These are phyloP conservation scores for Dispira simplex DNA, from an alignment of 192 early-diverging fungal genomes.

Conservation along the genomic window DNA sequence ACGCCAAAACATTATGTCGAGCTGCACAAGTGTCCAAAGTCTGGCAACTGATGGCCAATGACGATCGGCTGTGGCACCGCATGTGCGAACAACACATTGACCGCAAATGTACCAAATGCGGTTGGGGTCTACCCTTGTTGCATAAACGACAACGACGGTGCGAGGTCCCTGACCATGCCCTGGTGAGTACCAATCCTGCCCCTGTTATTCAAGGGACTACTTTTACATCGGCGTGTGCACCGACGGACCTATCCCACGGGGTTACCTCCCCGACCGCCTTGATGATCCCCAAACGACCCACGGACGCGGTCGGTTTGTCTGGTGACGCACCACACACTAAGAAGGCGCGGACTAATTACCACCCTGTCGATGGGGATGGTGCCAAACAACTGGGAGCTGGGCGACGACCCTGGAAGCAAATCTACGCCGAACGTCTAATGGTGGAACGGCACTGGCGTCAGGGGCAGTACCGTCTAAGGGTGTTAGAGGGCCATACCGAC, in stretches of 20 bases:
- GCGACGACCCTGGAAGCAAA: slow-evolving; percentile 82
- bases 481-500: slow-evolving; percentile 69
- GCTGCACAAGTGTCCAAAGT: slow-evolving; percentile 71
- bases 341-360: no score
- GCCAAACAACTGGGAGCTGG: background rate
- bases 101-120: slow-evolving; percentile 87
- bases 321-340: no score
- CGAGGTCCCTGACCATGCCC: slow-evolving; percentile 10
- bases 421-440: slow-evolving; percentile 82
- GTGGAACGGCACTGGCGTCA: slow-evolving; percentile 93
- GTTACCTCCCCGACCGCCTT: no score
- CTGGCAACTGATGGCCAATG: slow-evolving; percentile 79
- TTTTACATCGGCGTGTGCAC: no score
- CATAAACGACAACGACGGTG: slow-evolving; percentile 24
- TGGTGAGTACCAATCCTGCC: slow-evolving; percentile 51
- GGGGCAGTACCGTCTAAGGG: slow-evolving; percentile 45
- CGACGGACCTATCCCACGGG: no score
- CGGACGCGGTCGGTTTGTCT: no score
- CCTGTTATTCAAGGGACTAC: no score
- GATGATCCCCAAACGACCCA: no score
- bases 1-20: slow-evolving; percentile 79
- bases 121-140: slow-evolving; percentile 89
- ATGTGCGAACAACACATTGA: slow-evolving; percentile 99
- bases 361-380: no score
- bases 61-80: slow-evolving; percentile 87